Base-by-base conservation (phyloP, 2,329 filamentous ascomycete genomes). In the Bisporella sp. region DNA sequence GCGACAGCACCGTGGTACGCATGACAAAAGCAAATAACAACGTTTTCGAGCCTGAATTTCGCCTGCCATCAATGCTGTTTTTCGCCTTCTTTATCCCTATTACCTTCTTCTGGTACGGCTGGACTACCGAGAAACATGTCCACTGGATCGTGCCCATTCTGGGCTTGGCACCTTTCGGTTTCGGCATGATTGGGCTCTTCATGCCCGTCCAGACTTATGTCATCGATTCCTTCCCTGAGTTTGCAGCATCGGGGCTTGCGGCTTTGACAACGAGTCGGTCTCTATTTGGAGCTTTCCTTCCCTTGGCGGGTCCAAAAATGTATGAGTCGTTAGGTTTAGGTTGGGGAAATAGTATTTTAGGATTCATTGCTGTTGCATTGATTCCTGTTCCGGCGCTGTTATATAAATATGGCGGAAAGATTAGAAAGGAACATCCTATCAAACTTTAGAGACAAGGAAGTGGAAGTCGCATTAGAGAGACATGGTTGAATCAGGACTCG, bases 271-370 rank as follows among this genome's bases (percentile, higher is more conserved):
- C 71, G 6, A 64, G 64, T 4, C 64, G 72, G 5, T 72, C 67
- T 40, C 57, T 78, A 12, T 72, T 72, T 3, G 74, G 73, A 4
- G 74, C 76, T 37, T 69, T 70, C 3, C 70, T 78, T 48, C 75
- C 76, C 5, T 64, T 79, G 1, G 76, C 77, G 46, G 74, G 71
- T 1, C 70, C 72, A 5, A 53, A 54, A n/a, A 63, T 78, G 62
- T 77, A 75, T 54, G 57, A 47, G 0, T 56, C 40, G 6, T 57
- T 72, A 8, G 72, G 70, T 1, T 54, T 68, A 35, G 70, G 70
- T 1, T 77, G 74, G 74, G 74, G 73, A 0, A 74, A 70, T 49
- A 70, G 68, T 3, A 54, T 78, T 45, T 57, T 78, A 21, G 76
- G 72, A 0, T 75, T 77, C 52, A 65, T 78, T 35, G 69, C 72